Evolutionary conservation across 345 rosid genomes (phyloP), one percentile per base, ranked within the genome.

Genomic region (Excoecaria cochinchinensis): DNA sequence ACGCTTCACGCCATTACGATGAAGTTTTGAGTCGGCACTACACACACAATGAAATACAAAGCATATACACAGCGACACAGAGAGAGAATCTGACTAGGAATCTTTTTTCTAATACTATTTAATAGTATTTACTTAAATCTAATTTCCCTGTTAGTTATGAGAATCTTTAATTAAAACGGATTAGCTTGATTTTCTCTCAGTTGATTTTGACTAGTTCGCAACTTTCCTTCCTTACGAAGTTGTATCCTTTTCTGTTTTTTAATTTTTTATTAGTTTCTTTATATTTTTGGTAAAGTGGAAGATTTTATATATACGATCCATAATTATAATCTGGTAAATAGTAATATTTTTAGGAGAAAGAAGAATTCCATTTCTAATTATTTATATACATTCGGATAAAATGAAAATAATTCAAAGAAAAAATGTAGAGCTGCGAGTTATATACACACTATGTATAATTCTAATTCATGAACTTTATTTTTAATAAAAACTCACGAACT

Each of bases 1-100:
- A 70, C 76, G 78, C 82, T 31, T 78, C 79, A 74, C 78, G 67
- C 84, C 87, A 77, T 84, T 71, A 64, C 78, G 74, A 77, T 56
- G 85, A 78, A 81, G 83, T 39, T n/a, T 21, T 56, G 82, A 78
- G 75, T 42, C 78, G 69, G 74, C 83, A 61, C 74, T 70, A 39
- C 67, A 61, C 73, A 59, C 78, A 14, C 84, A 14, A 70, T 47
- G 42, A 16, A 53, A 69, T 60, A 52, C 22, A 38, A 62, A 62
- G 17, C 40, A 38, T 0, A 63, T 1, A 63, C 22, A 6, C 8
- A 39, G 22, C 19, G 60, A 38, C 38, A n/a, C 12, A 70, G 19
- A 51, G 1, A 42, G 36, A 38, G 69, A 40, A 42, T 31, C 9
- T 77, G 62, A 56, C 71, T 79, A 55, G 67, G 70, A 55, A 19